Evolutionary conservation across 352 stramenopile species (phyloP), one percentile per base, ranked within the genome.

Genomic region (Phytophthora rubi): DNA sequence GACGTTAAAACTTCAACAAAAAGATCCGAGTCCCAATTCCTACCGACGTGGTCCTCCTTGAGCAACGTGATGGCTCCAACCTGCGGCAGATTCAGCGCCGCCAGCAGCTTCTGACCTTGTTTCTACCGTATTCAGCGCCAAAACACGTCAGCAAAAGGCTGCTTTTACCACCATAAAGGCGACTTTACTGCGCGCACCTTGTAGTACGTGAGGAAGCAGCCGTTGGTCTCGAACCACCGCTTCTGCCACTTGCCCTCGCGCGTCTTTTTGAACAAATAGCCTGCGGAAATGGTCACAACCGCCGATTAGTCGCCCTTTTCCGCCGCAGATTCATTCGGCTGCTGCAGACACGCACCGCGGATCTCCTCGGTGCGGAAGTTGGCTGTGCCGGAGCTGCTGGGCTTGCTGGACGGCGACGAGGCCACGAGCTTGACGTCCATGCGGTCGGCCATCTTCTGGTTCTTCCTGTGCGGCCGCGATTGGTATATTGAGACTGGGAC

Each of bases 171-270:
- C 4, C 37, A 44, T 44, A 44, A 15, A 44, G 37, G 4, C 37
- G 37, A n/a, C 13, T 44, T 15, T n/a, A n/a, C 0, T 4, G 18
- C 49, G 10, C 58, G 39, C 67, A 97, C 90, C 84, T 99, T 99
- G 83, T 99, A 99, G 85, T 99, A 99, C 13, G 97, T 99, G 42
- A 99, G 86, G 82, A 98, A 98, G 76, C 98, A 97, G 53, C 97
- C 97, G 73, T 99, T 99, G 8, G 94, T 99, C 84, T 99, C 98
- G 74, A 99, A 99, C 92, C 96, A 99, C 60, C 98, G 90, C 79
- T 98, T 98, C 76, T 99, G 97, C 97, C 97, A 98, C 73, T 97
- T 97, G 73, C 92, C 92, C 62, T 97, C 91, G 62, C 92, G 90
- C 57, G 93, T 97, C 70, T 97, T 97, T 78, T 98, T 98, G 67